Conservation (phyloP, 441 rosid genomes). For the Corymbia citriodora region DNA sequence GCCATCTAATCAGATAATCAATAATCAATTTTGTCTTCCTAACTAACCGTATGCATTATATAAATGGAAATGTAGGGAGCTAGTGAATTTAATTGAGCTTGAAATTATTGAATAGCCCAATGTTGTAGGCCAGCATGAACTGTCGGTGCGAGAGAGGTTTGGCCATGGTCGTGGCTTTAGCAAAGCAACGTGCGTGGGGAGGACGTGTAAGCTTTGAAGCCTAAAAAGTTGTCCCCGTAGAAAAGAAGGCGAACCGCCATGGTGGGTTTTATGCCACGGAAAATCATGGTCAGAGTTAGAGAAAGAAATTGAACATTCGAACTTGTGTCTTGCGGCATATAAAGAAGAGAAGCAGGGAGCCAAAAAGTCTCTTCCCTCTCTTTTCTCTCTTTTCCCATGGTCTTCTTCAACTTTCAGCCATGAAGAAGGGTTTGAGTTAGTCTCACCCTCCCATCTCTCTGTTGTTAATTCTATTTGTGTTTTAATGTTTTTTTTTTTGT, state of each 20-base stretch:
- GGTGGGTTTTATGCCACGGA: background rate
- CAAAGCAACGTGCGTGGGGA: background rate
- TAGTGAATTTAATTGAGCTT: background rate
- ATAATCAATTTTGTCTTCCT: background rate
- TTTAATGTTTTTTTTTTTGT: no score
- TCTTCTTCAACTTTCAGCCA: no score
- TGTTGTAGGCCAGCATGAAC: background rate
- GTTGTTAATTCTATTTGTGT: no score
- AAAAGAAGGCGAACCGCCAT: background rate
- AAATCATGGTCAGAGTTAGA: background rate
- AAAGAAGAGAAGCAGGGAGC: no score
- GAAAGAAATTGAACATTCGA: background rate
- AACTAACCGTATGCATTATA: no score
- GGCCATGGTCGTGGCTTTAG: background rate
- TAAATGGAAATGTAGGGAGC: background rate
- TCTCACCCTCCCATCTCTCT: no score
- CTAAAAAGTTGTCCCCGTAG: background rate
- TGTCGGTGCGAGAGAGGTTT: background rate
- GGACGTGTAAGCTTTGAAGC: background rate
- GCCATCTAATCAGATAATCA: background rate
- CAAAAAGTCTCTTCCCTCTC: no score
- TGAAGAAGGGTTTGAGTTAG: no score
- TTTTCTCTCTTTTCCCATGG: no score
- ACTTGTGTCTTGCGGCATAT: background rate
- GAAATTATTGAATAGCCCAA: background rate